phyloP scores from a whole-genome alignment of 2,329 filamentous ascomycete species.

The Pseudogymnoascus sp. region DNA sequence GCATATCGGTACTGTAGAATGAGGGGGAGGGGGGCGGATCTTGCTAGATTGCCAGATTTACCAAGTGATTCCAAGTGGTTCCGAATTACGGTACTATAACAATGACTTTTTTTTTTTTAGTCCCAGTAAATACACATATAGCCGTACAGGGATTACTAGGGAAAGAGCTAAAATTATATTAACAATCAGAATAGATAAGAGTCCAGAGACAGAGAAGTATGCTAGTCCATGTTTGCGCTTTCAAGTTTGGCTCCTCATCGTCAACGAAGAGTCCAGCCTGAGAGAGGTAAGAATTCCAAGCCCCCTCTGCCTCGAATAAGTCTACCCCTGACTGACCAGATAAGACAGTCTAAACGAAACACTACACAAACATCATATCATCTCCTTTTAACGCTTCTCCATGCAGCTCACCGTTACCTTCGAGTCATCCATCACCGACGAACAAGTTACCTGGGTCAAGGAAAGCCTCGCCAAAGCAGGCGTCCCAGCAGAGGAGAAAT shows the following conservation, averaged over 20 bases:
- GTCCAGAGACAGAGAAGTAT: background rate
- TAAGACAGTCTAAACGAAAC: background rate
- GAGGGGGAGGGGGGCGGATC: too few relatives aligned
- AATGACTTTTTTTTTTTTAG: too few relatives aligned
- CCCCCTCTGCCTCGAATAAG: background rate
- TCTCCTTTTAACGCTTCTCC: background rate
- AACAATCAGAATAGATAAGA: background rate
- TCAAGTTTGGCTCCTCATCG: background rate
- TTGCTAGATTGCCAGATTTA: too few relatives aligned
- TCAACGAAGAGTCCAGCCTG: background rate
- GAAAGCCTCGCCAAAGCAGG: constrained; percentile 66
- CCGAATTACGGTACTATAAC: too few relatives aligned
- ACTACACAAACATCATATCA: background rate
- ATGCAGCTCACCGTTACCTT: background rate
- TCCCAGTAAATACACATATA: too few relatives aligned
- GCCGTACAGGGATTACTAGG: too few relatives aligned
- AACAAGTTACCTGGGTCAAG: constrained; percentile 43
- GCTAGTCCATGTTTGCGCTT: background rate
- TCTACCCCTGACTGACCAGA: background rate
- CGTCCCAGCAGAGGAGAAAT: constrained; percentile 28
- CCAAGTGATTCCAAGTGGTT: too few relatives aligned
- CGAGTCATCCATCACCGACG: background rate
- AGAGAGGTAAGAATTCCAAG: background rate
- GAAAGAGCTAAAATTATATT: too few relatives aligned
- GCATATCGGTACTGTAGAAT: too few relatives aligned